Conservation (phyloP, 2,329 filamentous ascomycete genomes). For the Fusarium sp. region DNA sequence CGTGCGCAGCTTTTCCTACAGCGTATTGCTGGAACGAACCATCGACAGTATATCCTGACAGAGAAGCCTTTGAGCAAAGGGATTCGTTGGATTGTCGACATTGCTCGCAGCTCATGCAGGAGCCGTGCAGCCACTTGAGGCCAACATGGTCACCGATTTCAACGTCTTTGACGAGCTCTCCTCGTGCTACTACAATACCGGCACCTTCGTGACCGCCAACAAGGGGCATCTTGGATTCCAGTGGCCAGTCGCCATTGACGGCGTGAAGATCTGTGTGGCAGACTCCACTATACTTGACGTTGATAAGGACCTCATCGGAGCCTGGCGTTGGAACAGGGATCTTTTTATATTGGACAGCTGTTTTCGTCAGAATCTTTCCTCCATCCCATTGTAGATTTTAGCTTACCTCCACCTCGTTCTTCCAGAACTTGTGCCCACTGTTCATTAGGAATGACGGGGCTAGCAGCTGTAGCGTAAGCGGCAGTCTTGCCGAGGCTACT, state of each 20-base stretch:
- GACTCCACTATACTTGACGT: slow-evolving; percentile 87
- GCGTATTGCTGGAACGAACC: slow-evolving; percentile 90
- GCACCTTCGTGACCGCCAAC: slow-evolving; percentile 82
- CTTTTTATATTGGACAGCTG: slow-evolving; percentile 73
- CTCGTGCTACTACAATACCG: slow-evolving; percentile 80
- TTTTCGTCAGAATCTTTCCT: neutral
- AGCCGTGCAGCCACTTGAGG: slow-evolving; percentile 89
- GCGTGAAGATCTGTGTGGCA: slow-evolving; percentile 84
- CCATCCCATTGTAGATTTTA: fast-evolving
- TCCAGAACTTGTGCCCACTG: slow-evolving; percentile 92
- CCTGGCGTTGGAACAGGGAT: slow-evolving; percentile 82
- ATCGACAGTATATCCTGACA: slow-evolving; percentile 90
- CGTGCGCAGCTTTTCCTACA: slow-evolving; percentile 82
- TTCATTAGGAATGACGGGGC: slow-evolving; percentile 70
- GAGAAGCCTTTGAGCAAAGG: slow-evolving; percentile 74
- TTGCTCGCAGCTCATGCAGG: slow-evolving; percentile 81
- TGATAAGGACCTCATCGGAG: slow-evolving; percentile 86
- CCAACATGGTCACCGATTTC: slow-evolving; percentile 84
- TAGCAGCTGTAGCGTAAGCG: slow-evolving; percentile 33
- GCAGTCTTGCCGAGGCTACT: slow-evolving; percentile 24
- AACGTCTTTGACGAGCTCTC: slow-evolving; percentile 77
- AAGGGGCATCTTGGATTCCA: slow-evolving; percentile 78
- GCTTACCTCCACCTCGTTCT: slow-evolving; percentile 71
- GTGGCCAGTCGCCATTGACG: slow-evolving; percentile 86
- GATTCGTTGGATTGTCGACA: slow-evolving; percentile 83